Conservation (phyloP, 805 yeast species). For the Cyberlindnera maritima region DNA sequence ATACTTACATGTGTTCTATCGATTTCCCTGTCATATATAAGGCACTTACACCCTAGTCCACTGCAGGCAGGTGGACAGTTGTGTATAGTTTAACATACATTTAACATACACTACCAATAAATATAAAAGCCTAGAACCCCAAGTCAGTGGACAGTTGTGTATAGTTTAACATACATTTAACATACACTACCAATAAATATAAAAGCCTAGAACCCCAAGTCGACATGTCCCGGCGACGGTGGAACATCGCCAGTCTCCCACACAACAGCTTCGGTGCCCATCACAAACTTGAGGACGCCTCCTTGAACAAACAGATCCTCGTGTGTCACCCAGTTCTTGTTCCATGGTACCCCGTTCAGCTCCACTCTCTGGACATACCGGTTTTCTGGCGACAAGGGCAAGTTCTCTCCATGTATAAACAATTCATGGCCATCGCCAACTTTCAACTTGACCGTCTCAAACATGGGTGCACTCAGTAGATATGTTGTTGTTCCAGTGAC, state of each 20-base stretch:
- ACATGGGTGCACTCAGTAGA: conserved; percentile 32
- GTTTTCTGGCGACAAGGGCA: conserved; percentile 18
- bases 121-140: no score
- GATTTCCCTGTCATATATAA: no score
- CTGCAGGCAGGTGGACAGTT: no score
- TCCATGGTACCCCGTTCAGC: conserved; percentile 30
- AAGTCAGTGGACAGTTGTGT: no score
- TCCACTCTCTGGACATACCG: conserved; percentile 31
- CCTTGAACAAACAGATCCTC: conserved; percentile 31
- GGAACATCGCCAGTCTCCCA: conserved; percentile 22
- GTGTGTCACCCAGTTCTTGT: conserved; percentile 35
- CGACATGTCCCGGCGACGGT: conserved; percentile 30
- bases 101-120: no score
- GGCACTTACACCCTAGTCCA: no score
- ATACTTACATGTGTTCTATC: no score
- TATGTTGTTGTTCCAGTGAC: conserved; percentile 36
- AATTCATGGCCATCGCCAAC: conserved; percentile 28
- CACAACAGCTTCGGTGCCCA: conserved; percentile 13
- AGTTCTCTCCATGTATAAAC: conserved; percentile 25
- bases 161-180: no score
- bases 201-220: no score
- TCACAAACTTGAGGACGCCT: conserved; percentile 25
- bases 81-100: no score
- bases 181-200: no score
- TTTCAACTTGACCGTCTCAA: conserved; percentile 24